A percentile compares a stretch with the other conserved stretches of the same genome.
phyloP scores from a whole-genome alignment of 78 protist species.

The Pigoraptor vietnamica region DNA sequence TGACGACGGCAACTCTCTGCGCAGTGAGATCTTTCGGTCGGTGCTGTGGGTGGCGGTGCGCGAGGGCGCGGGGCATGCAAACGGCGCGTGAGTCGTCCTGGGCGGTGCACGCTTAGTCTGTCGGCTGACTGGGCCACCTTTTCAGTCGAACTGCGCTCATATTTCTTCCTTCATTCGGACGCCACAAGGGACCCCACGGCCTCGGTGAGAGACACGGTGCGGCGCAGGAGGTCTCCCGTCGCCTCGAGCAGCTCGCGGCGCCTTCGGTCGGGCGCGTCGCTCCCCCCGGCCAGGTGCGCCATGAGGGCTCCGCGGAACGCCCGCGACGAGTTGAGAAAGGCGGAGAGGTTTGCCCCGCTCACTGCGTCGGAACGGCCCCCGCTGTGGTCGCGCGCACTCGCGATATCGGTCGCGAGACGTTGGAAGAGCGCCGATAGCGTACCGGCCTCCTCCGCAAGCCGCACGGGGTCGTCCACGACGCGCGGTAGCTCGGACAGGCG shows the following conservation, averaged over 20 bases:
- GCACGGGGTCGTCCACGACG: background rate
- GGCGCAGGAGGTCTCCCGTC: background rate
- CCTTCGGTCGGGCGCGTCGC: background rate
- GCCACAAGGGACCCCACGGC: too few relatives aligned
- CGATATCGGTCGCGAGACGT: background rate
- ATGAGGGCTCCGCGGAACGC: background rate
- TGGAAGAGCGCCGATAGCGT: background rate
- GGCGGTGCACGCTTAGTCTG: background rate
- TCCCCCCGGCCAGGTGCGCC: background rate
- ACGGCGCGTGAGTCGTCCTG: background rate
- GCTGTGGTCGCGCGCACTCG: background rate
- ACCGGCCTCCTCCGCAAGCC: background rate
- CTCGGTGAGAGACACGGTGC: background rate
- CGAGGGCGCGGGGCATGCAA: background rate
- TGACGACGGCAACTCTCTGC: background rate
- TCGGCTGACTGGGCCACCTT: too few relatives aligned
- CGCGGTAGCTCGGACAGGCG: background rate
- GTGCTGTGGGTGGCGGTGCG: background rate
- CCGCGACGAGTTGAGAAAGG: background rate
- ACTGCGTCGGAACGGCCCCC: background rate
- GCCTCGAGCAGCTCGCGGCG: background rate
- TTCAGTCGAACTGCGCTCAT: too few relatives aligned
- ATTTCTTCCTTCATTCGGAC: too few relatives aligned
- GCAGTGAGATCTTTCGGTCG: background rate
- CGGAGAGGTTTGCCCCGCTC: background rate